Percentiles rank a stretch among this genome's conserved stretches.
Evolutionary conservation across 2,329 filamentous ascomycete genomes (phyloP).

Genomic region (Pleurostoma richardsiae): DNA sequence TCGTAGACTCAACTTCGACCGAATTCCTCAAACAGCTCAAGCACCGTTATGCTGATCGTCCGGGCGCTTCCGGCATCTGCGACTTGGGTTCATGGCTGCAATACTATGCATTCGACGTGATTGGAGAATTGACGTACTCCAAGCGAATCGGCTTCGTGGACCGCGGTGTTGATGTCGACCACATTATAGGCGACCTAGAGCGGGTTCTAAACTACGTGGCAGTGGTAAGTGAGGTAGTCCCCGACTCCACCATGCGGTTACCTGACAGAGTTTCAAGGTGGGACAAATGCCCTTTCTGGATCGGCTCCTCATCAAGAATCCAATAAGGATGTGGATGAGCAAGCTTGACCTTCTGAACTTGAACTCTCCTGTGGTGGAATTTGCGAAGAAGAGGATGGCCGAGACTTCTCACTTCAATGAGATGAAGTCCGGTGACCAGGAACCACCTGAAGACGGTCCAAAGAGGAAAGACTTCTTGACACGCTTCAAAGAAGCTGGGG

Average conservation of each 20-base stretch:
- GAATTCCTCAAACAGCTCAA: slow-evolving; percentile 21
- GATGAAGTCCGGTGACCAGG: background rate
- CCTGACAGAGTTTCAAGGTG: background rate
- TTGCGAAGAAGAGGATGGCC: background rate
- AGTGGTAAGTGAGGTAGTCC: background rate
- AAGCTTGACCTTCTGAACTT: background rate
- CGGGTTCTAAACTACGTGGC: background rate
- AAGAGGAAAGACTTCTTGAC: background rate
- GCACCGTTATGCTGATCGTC: background rate
- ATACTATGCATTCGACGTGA: slow-evolving; percentile 3
- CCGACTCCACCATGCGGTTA: background rate
- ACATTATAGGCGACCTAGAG: background rate
- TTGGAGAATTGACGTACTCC: slow-evolving; percentile 1
- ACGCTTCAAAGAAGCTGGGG: background rate
- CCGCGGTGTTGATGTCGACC: background rate
- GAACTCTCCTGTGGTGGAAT: background rate
- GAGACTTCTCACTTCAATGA: background rate
- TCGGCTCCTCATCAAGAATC: background rate
- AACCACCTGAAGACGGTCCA: background rate
- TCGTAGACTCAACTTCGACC: slow-evolving; percentile 13
- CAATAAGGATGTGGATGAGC: background rate
- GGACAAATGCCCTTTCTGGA: slow-evolving; percentile 1
- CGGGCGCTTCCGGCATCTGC: background rate
- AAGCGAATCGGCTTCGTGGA: slow-evolving; percentile 1
- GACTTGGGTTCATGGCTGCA: slow-evolving; percentile 2